Evolutionary conservation across 495 filamentous ascomycete genomes (phyloP).

Genomic region (Xylona heveae): DNA sequence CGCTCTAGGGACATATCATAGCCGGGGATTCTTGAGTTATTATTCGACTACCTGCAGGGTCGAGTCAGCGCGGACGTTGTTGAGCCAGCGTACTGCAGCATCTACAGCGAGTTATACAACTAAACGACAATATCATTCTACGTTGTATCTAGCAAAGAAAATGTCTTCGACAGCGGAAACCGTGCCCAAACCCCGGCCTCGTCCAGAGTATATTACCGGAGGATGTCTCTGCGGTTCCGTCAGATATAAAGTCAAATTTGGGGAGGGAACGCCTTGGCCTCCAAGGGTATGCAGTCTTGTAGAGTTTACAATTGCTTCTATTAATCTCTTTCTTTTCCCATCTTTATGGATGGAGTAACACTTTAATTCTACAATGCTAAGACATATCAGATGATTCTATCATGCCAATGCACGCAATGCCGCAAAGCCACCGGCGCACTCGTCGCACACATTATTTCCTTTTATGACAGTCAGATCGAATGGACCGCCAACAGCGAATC

Average conservation of each 20-base stretch:
- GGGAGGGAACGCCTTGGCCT: conserved; percentile 15
- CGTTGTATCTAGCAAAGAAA: too few relatives aligned
- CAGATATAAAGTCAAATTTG: conserved; percentile 17
- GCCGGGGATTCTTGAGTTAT: too few relatives aligned
- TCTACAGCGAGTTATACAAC: too few relatives aligned
- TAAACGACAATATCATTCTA: too few relatives aligned
- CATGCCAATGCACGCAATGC: conserved; percentile 25
- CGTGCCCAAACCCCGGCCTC: too few relatives aligned
- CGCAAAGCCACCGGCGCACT: conserved; percentile 18
- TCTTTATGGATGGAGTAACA: neutral
- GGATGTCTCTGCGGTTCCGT: conserved; percentile 22
- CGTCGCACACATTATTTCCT: conserved; percentile 11
- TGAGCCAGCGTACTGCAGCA: too few relatives aligned
- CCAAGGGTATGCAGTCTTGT: conserved; percentile 6
- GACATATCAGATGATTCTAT: conserved; percentile 5
- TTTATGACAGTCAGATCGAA: conserved; percentile 11
- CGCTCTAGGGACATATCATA: too few relatives aligned
- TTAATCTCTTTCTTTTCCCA: neutral
- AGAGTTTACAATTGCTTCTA: conserved; percentile 2
- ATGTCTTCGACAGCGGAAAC: too few relatives aligned
- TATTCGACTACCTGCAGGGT: too few relatives aligned
- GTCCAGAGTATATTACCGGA: too few relatives aligned
- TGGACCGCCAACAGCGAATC: too few relatives aligned
- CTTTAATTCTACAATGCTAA: neutral
- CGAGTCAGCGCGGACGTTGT: too few relatives aligned